Evolutionary conservation across 306 rosid genomes (phyloP).

Genomic region (Mimosa bimucronata): DNA sequence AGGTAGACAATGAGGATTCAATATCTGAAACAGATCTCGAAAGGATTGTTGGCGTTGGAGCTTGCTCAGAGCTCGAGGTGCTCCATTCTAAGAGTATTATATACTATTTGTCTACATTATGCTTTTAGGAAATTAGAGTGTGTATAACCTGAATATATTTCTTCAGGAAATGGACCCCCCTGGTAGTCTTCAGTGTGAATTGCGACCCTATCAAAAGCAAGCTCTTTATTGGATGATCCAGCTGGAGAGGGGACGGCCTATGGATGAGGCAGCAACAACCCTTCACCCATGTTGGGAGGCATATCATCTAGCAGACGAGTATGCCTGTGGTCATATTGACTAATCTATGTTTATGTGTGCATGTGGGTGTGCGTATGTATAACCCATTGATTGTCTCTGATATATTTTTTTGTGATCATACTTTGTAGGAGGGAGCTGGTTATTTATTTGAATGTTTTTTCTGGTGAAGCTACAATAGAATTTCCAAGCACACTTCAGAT

Average conservation of each 20-base stretch:
- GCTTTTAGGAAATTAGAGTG: slow-evolving; percentile 32
- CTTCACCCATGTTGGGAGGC: slow-evolving; percentile 99
- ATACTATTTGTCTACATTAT: slow-evolving; percentile 30
- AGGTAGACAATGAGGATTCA: slow-evolving; percentile 60
- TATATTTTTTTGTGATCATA: slow-evolving; percentile 30
- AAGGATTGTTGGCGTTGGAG: slow-evolving; percentile 84
- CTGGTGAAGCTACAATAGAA: slow-evolving; percentile 86
- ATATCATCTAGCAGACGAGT: slow-evolving; percentile 81
- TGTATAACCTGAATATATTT: slow-evolving; percentile 36
- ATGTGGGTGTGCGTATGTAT: neutral
- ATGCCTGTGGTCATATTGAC: slow-evolving; percentile 34
- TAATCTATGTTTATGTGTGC: neutral
- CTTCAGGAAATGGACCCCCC: slow-evolving; percentile 92
- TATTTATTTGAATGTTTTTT: slow-evolving; percentile 86
- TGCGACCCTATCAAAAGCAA: slow-evolving; percentile 90
- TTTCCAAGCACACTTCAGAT: slow-evolving; percentile 96
- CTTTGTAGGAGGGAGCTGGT: slow-evolving; percentile 67
- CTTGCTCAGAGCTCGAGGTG: slow-evolving; percentile 87
- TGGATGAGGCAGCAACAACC: slow-evolving; percentile 69
- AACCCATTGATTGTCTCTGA: slow-evolving; percentile 29
- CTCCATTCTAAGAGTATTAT: slow-evolving; percentile 33
- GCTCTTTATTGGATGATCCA: slow-evolving; percentile 92
- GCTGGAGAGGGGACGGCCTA: slow-evolving; percentile 75
- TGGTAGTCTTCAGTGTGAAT: slow-evolving; percentile 70
- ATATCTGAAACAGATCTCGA: slow-evolving; percentile 78